These are phyloP conservation scores for Suillus discolor DNA, from an alignment of 768 basidiomycete species.

Conservation along the genomic window DNA sequence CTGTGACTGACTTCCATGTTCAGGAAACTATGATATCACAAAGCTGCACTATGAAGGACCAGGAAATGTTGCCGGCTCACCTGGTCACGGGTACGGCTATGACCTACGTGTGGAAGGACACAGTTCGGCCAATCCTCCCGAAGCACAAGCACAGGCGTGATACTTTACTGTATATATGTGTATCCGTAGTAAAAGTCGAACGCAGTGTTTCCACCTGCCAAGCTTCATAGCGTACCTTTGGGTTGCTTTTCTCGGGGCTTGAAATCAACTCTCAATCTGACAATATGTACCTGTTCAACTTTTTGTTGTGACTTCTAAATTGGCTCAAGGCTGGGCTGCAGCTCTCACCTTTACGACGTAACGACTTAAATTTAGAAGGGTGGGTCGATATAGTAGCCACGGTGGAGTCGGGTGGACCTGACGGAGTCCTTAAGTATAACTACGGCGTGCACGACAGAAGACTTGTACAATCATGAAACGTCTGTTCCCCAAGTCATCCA, in stretches of 20 bases:
- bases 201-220: slow-evolving; percentile 6
- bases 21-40: slow-evolving; percentile 92
- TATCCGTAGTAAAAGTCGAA: slow-evolving; percentile 21
- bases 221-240: not conserved
- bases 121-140: slow-evolving; percentile 53
- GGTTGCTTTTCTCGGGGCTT: not conserved
- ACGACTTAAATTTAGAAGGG: slow-evolving; percentile 5
- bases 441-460: not conserved
- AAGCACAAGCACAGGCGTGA: slow-evolving; percentile 31
- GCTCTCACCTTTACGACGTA: not conserved
- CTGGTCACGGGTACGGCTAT: slow-evolving; percentile 79
- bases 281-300: not conserved
- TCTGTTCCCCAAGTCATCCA: slow-evolving; percentile 26
- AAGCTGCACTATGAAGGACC: slow-evolving; percentile 91
- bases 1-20: slow-evolving; percentile 45
- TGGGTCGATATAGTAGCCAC: not conserved
- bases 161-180: slow-evolving; percentile 14
- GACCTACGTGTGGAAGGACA: slow-evolving; percentile 65
- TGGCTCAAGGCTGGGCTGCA: not conserved
- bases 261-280: not conserved
- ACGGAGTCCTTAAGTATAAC: not conserved
- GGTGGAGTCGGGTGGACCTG: not conserved
- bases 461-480: slow-evolving; percentile 32
- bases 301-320: not conserved
- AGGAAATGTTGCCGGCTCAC: slow-evolving; percentile 63